phyloP scores from a whole-genome alignment of 1,284 basidiomycete species.

The Meira miltonrushii region DNA sequence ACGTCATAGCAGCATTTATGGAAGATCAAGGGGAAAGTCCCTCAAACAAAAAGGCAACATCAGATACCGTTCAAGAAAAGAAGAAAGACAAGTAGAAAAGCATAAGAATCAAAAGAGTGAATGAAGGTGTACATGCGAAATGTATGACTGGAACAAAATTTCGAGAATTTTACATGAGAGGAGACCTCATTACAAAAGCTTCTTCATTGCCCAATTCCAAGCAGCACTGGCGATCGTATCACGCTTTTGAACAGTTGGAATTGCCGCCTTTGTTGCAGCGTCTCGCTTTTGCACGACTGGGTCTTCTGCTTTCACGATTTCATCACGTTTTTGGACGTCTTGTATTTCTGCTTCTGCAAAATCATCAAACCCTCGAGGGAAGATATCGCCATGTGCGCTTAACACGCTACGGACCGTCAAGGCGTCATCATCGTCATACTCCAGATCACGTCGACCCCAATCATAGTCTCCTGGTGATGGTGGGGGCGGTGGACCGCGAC shows the following conservation, averaged over 20 bases:
- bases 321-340: neutral
- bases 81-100: neutral
- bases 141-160: too few relatives aligned
- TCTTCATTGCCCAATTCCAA: too few relatives aligned
- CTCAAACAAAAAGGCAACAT: neutral
- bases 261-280: too few relatives aligned
- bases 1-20: conserved; percentile 45
- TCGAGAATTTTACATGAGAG: too few relatives aligned
- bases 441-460: neutral
- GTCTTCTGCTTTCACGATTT: neutral
- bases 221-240: too few relatives aligned
- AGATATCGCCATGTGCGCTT: neutral
- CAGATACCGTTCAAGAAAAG: neutral
- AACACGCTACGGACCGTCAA: neutral
- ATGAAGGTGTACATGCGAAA: too few relatives aligned
- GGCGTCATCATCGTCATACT: neutral
- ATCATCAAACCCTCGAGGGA: too few relatives aligned
- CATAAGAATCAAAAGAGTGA: too few relatives aligned
- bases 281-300: neutral
- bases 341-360: neutral
- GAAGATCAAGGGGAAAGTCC: conserved; percentile 33
- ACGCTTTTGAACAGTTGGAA: too few relatives aligned
- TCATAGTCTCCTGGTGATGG: too few relatives aligned
- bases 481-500: too few relatives aligned
- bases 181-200: too few relatives aligned